Conservation (phyloP, 2,329 filamentous ascomycete species). For the Colletotrichum viniferum region DNA sequence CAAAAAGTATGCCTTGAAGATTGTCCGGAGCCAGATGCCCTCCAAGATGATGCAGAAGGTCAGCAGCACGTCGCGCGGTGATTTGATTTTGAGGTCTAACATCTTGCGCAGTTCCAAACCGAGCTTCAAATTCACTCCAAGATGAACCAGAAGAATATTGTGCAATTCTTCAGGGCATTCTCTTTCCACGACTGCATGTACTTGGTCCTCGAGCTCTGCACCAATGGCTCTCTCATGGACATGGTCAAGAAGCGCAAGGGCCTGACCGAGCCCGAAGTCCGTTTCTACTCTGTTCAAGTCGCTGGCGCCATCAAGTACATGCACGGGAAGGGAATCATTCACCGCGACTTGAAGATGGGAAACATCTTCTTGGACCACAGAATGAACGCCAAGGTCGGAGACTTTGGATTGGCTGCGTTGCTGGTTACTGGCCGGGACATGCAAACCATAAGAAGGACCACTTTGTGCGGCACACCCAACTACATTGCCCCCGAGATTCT, state of each 20-base stretch:
- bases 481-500: slow-evolving; percentile 98
- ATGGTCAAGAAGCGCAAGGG: slow-evolving; percentile 94
- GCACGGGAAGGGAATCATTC: slow-evolving; percentile 93
- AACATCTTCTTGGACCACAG: slow-evolving; percentile 93
- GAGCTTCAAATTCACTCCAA: slow-evolving; percentile 99
- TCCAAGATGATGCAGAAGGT: slow-evolving; percentile 87
- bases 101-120: slow-evolving; percentile 62
- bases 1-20: slow-evolving; percentile 77
- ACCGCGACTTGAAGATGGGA: slow-evolving; percentile 96
- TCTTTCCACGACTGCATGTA: slow-evolving; percentile 89
- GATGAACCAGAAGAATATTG: slow-evolving; percentile 93
- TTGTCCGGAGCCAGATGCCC: slow-evolving; percentile 83
- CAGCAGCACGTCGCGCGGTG: slow-evolving; percentile 5
- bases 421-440: slow-evolving; percentile 91
- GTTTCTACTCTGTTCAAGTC: slow-evolving; percentile 92
- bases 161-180: slow-evolving; percentile 94
- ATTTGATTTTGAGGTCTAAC: not conserved
- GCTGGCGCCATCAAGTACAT: slow-evolving; percentile 98
- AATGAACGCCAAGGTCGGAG: slow-evolving; percentile 98
- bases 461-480: slow-evolving; percentile 95
- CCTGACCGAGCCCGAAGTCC: slow-evolving; percentile 90
- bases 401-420: slow-evolving; percentile 93
- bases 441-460: slow-evolving; percentile 83
- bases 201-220: slow-evolving; percentile 90
- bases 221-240: slow-evolving; percentile 96